These are phyloP conservation scores for Penicillium corylophilum DNA, from an alignment of 2,329 filamentous ascomycete genomes.

Conservation along the genomic window DNA sequence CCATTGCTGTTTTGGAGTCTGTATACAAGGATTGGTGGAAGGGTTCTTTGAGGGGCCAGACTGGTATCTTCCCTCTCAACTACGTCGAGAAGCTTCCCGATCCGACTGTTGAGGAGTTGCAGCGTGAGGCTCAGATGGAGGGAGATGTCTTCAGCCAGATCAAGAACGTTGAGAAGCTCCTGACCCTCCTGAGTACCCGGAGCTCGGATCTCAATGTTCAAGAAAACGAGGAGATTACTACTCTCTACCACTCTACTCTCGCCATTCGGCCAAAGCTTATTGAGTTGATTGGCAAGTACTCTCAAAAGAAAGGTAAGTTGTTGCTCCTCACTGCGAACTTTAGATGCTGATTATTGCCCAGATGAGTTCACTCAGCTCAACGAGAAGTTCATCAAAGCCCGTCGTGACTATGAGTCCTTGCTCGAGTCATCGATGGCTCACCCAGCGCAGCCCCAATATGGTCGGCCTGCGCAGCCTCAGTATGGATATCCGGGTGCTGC, in stretches of 20 bases:
- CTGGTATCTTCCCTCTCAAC: slow-evolving; percentile 96
- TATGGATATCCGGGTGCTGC: slow-evolving; percentile 35
- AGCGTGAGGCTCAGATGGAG: slow-evolving; percentile 95
- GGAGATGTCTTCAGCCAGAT: slow-evolving; percentile 74
- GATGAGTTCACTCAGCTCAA: slow-evolving; percentile 98
- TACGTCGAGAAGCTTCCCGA: slow-evolving; percentile 98
- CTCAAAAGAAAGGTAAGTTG: slow-evolving; percentile 86
- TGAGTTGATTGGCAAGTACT: slow-evolving; percentile 97
- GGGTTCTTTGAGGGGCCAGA: slow-evolving; percentile 88
- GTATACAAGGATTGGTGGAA: slow-evolving; percentile 99
- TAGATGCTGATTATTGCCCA: slow-evolving; percentile 38
- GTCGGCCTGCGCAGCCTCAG: slow-evolving; percentile 52
- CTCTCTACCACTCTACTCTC: slow-evolving; percentile 85
- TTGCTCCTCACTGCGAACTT: background rate
- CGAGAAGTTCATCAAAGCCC: slow-evolving; percentile 98
- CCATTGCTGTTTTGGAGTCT: slow-evolving; percentile 94
- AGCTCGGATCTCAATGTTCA: slow-evolving; percentile 76
- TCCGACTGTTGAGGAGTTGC: slow-evolving; percentile 88
- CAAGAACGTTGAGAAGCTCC: slow-evolving; percentile 74
- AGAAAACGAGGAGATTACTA: slow-evolving; percentile 95
- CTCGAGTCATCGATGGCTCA: slow-evolving; percentile 96
- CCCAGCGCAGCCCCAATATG: slow-evolving; percentile 75
- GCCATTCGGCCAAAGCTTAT: slow-evolving; percentile 96
- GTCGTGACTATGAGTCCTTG: slow-evolving; percentile 93
- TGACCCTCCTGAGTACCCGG: slow-evolving; percentile 87